phyloP scores from a whole-genome alignment of 345 rosid genomes.

The Carallia pectinifolia region DNA sequence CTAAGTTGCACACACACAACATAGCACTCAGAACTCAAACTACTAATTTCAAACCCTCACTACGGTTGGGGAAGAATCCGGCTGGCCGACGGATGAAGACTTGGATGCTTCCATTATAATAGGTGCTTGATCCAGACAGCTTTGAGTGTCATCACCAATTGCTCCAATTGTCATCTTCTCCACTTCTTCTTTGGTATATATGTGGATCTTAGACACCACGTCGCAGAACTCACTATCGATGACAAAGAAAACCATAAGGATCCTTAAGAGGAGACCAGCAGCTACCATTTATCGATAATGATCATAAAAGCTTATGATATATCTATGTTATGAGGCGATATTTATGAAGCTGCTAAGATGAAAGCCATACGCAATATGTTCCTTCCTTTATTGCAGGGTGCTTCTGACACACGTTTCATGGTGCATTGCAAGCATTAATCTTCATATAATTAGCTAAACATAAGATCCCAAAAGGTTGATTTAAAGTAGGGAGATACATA shows the following conservation, averaged over 20 bases:
- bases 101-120: conserved; percentile 69
- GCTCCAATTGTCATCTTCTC: conserved; percentile 67
- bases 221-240: conserved; percentile 74
- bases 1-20: conserved; percentile 1
- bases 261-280: not conserved
- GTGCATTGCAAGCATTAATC: not conserved
- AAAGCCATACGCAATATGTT: too few species aligned
- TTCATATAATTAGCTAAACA: not conserved
- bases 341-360: too few species aligned
- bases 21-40: not conserved
- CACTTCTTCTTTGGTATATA: conserved; percentile 82
- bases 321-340: too few species aligned
- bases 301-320: too few species aligned
- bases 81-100: conserved; percentile 86
- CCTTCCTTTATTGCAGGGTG: too few species aligned
- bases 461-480: not conserved
- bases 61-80: conserved; percentile 66
- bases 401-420: not conserved
- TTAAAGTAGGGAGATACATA: conserved; percentile 38
- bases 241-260: not conserved
- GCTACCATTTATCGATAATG: too few species aligned
- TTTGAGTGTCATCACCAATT: conserved; percentile 68
- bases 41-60: conserved; percentile 26
- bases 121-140: conserved; percentile 86
- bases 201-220: conserved; percentile 80